A percentile compares a stretch with the other conserved stretches of the same genome.
These are phyloP conservation scores for Trichosphaerium sp. DNA, from an alignment of 78 protist species.

Conservation along the genomic window DNA sequence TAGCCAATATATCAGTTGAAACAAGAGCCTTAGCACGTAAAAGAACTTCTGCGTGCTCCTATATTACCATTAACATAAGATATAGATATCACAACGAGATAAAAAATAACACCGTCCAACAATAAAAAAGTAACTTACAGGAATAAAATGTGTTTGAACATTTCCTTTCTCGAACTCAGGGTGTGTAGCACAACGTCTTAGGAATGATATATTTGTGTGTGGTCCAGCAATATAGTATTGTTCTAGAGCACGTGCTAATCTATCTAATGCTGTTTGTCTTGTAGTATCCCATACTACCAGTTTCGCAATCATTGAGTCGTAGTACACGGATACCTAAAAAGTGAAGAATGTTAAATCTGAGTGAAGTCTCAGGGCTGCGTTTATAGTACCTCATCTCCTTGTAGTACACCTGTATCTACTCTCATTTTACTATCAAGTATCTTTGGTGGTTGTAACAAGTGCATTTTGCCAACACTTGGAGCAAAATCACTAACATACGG, in stretches of 20 bases:
- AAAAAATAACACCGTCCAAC: slow-evolving; percentile 9
- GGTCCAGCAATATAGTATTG: slow-evolving; percentile 49
- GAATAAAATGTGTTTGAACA: slow-evolving; percentile 65
- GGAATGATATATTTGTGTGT: slow-evolving; percentile 58
- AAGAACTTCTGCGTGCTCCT: not conserved
- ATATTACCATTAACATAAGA: not conserved
- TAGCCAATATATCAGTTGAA: not conserved
- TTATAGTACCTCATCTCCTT: slow-evolving; percentile 85
- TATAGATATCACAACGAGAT: slow-evolving; percentile 9
- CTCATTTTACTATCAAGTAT: slow-evolving; percentile 1
- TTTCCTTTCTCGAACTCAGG: slow-evolving; percentile 33
- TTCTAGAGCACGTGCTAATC: slow-evolving; percentile 8
- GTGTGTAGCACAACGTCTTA: slow-evolving; percentile 9
- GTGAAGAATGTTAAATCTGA: no score
- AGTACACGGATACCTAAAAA: slow-evolving; percentile 66
- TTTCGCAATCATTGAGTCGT: slow-evolving; percentile 89
- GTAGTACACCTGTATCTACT: slow-evolving; percentile 67
- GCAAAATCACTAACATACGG: slow-evolving; percentile 48
- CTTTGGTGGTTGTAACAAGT: slow-evolving; percentile 47
- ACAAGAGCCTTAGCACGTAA: not conserved
- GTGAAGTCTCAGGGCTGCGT: no score
- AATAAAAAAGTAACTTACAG: slow-evolving; percentile 17
- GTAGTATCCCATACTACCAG: slow-evolving; percentile 56
- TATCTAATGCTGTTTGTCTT: slow-evolving; percentile 10
- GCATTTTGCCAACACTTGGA: slow-evolving; percentile 75